Percentiles rank a stretch among this genome's conserved stretches.
Evolutionary conservation across 495 filamentous ascomycete species (phyloP).

Genomic region (Hypoxylon crocopeplum): DNA sequence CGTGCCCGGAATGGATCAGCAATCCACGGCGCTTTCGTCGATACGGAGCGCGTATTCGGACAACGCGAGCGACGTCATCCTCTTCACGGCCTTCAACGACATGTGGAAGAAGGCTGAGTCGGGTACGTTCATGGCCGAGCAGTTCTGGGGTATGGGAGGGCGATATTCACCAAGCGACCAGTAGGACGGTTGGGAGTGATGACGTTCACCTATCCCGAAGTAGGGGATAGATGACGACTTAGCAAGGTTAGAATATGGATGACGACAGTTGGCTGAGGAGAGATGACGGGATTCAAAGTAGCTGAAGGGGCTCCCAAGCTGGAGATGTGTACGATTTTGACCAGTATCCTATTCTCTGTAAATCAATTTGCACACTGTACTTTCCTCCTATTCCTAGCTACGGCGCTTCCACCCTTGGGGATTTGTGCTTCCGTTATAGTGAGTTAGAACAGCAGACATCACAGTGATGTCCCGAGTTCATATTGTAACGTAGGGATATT

Average conservation of each 20-base stretch:
- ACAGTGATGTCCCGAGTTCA: too few species aligned
- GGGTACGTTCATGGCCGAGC: conserved; percentile 71
- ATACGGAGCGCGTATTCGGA: conserved; percentile 60
- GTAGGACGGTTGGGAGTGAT: conserved; percentile 3
- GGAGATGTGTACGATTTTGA: conserved; percentile 38
- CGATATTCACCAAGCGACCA: conserved; percentile 37
- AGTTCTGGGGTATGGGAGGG: conserved; percentile 71
- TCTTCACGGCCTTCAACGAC: conserved; percentile 81
- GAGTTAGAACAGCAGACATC: too few species aligned
- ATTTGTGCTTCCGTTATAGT: too few species aligned
- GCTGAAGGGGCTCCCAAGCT: conserved; percentile 18
- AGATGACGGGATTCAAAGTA: conserved; percentile 3
- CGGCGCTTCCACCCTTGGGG: too few species aligned
- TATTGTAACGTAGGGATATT: too few species aligned
- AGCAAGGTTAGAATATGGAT: conserved; percentile 33
- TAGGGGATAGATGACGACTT: conserved; percentile 10
- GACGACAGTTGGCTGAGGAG: conserved; percentile 29
- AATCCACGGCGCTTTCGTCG: conserved; percentile 67
- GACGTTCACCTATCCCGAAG: not conserved
- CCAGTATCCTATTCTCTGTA: conserved; percentile 33
- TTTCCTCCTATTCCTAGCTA: not conserved
- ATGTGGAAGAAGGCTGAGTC: conserved; percentile 75
- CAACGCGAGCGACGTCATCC: conserved; percentile 58
- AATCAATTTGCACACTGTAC: conserved; percentile 23
- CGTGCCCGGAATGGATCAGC: conserved; percentile 67